Conservation (phyloP, 2,329 filamentous ascomycete species). For the Arthroderma uncinatum region DNA sequence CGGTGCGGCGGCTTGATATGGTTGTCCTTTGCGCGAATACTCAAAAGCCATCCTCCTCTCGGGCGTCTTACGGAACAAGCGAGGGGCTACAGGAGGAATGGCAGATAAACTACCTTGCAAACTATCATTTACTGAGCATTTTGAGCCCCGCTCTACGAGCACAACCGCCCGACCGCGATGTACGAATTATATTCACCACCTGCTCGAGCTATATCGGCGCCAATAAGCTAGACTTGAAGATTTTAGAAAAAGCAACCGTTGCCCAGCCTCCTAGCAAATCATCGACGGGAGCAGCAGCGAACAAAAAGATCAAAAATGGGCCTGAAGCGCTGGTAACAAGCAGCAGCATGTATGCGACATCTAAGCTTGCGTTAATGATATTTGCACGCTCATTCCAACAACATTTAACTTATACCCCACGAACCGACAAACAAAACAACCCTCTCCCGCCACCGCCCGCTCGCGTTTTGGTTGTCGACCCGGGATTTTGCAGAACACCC, state of each 20-base stretch:
- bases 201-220: conserved; percentile 81
- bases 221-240: conserved; percentile 42
- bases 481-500: conserved; percentile 71
- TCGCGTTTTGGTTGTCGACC: conserved; percentile 76
- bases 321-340: conserved; percentile 4
- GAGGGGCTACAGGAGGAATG: conserved; percentile 83
- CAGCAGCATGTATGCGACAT: conserved; percentile 48
- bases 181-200: conserved; percentile 73
- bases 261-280: conserved; percentile 27
- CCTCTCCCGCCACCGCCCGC: conserved; percentile 58
- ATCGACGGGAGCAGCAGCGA: too few relatives aligned
- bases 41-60: conserved; percentile 54
- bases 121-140: conserved; percentile 88
- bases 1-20: conserved; percentile 80
- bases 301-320: conserved; percentile 11
- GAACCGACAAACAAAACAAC: conserved; percentile 4
- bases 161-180: conserved; percentile 87
- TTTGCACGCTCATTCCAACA: conserved; percentile 90
- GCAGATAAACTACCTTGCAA: conserved; percentile 91
- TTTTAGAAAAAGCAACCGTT: conserved; percentile 30
- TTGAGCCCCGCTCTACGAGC: conserved; percentile 79
- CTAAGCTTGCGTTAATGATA: conserved; percentile 66
- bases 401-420: conserved; percentile 46
- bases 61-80: conserved; percentile 48
- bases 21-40: conserved; percentile 77